phyloP scores from a whole-genome alignment of 805 yeast species.

The Ogataea siamensis region DNA sequence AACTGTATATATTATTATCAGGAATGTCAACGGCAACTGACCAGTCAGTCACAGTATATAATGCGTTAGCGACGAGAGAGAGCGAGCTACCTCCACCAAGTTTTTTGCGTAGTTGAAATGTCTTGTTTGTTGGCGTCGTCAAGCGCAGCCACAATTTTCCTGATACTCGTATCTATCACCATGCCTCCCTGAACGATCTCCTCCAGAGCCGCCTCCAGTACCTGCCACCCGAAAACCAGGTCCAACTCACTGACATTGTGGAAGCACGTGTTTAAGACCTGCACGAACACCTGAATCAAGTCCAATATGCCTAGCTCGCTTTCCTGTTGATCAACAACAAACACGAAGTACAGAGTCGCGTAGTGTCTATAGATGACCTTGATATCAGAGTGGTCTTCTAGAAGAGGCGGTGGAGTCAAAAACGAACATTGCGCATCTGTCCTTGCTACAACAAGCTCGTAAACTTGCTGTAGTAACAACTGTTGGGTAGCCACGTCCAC shows the following conservation, averaged over 20 bases:
- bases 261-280: constrained; percentile 89
- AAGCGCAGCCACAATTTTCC: constrained; percentile 76
- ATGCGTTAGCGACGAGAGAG: constrained; percentile 3
- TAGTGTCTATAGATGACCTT: constrained; percentile 91
- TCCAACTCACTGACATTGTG: constrained; percentile 94
- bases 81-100: constrained; percentile 13
- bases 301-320: constrained; percentile 92
- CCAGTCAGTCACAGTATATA: not conserved
- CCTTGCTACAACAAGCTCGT: constrained; percentile 69
- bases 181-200: constrained; percentile 97
- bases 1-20: not conserved
- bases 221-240: constrained; percentile 98
- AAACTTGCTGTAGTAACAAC: constrained; percentile 75
- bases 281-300: constrained; percentile 94
- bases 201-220: constrained; percentile 82
- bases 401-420: constrained; percentile 80
- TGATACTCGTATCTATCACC: constrained; percentile 91
- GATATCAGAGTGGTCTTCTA: constrained; percentile 65
- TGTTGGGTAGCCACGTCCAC: constrained; percentile 83
- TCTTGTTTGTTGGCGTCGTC: constrained; percentile 65
- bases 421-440: constrained; percentile 81
- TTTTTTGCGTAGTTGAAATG: constrained; percentile 24
- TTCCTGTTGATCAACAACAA: constrained; percentile 94
- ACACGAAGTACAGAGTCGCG: constrained; percentile 94
- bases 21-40: not conserved